These are phyloP conservation scores for Leptodontidium sp. DNA, from an alignment of 2,329 filamentous ascomycete species.

Conservation along the genomic window DNA sequence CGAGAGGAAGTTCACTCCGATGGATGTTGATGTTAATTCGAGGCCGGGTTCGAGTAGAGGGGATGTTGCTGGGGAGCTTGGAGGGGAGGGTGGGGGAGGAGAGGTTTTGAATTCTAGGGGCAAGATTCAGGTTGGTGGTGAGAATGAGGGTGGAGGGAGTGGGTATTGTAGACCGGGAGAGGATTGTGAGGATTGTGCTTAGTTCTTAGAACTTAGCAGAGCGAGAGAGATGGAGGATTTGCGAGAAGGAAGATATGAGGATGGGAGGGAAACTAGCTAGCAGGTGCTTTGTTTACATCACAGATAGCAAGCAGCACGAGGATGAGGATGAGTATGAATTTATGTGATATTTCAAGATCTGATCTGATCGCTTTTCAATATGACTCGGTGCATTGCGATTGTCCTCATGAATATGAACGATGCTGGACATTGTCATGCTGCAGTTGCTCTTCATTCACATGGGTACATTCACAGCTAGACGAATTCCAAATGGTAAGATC, in stretches of 20 bases:
- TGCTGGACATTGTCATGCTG: too few species aligned
- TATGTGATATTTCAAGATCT: not conserved
- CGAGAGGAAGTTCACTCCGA: slow-evolving; percentile 32
- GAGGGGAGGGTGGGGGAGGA: not conserved
- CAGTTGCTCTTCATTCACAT: not conserved
- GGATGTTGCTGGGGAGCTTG: not conserved
- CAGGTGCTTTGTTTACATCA: too few species aligned
- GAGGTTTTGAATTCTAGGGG: slow-evolving; percentile 27
- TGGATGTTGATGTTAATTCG: slow-evolving; percentile 32
- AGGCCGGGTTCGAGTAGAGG: slow-evolving; percentile 19
- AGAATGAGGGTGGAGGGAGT: not conserved
- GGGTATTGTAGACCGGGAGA: slow-evolving; percentile 33
- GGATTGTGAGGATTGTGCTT: slow-evolving; percentile 35
- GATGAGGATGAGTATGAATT: too few species aligned
- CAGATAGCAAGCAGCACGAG: too few species aligned
- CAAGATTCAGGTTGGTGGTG: slow-evolving; percentile 34
- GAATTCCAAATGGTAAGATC: not conserved
- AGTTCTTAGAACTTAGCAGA: not conserved
- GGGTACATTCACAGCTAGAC: not conserved
- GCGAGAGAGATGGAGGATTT: not conserved
- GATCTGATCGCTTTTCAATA: too few species aligned
- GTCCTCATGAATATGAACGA: too few species aligned
- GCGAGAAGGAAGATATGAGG: not conserved
- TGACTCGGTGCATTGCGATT: too few species aligned
- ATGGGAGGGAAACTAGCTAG: too few species aligned